A percentile compares a stretch with the other conserved stretches of the same genome.
phyloP scores from a whole-genome alignment of 169 alveolate species.

The Cryptosporidium felis region DNA sequence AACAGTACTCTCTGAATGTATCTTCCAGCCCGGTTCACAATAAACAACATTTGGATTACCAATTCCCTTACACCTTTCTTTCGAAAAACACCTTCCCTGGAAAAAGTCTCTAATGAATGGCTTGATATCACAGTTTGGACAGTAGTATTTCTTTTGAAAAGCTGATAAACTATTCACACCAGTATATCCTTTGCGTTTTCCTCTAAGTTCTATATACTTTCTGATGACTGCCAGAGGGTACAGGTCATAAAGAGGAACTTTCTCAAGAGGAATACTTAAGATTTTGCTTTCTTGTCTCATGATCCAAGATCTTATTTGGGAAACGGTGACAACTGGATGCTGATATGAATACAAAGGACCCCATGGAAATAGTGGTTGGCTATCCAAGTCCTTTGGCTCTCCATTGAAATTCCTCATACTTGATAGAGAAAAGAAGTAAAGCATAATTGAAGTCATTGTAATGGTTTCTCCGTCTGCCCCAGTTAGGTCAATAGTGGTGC shows the following conservation, averaged over 20 bases:
- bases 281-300: conserved; percentile 27
- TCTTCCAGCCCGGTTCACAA: conserved; percentile 65
- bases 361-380: conserved; percentile 71
- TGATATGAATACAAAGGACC: conserved; percentile 66
- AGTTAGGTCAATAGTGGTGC: conserved; percentile 26
- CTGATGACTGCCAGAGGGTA: conserved; percentile 58
- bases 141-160: conserved; percentile 29
- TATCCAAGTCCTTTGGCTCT: conserved; percentile 38
- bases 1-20: conserved; percentile 18
- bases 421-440: conserved; percentile 45
- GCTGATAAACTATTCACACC: conserved; percentile 26
- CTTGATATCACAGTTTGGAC: conserved; percentile 58
- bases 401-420: conserved; percentile 61
- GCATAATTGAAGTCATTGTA: conserved; percentile 67
- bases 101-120: conserved; percentile 43
- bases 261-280: conserved; percentile 31
- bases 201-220: conserved; percentile 60
- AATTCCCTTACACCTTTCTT: conserved; percentile 59
- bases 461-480: conserved; percentile 67
- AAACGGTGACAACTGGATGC: conserved; percentile 63
- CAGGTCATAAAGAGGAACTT: conserved; percentile 59
- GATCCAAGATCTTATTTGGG: conserved; percentile 69
- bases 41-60: conserved; percentile 53
- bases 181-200: conserved; percentile 50
- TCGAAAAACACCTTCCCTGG: conserved; percentile 60